Evolutionary conservation across 768 basidiomycete genomes (phyloP).

Genomic region (Lactifluus echinatus): DNA sequence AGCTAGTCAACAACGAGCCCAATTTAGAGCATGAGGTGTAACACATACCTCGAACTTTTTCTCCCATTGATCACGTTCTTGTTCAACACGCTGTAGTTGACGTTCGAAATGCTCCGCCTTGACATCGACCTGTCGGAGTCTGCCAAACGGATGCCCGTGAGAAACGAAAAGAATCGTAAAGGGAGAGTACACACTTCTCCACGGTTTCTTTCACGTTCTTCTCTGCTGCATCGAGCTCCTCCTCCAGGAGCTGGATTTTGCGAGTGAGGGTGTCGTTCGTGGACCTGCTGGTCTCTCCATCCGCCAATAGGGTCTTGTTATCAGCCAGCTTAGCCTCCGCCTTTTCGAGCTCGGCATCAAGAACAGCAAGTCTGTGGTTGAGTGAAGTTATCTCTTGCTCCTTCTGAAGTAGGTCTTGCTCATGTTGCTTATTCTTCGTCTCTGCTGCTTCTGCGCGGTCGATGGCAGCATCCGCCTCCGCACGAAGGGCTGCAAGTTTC

Average conservation of each 20-base stretch:
- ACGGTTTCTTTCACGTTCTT: conserved; percentile 94
- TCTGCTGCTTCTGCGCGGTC: conserved; percentile 85
- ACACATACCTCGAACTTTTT: conserved; percentile 81
- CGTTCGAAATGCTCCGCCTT: conserved; percentile 99
- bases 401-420: conserved; percentile 65
- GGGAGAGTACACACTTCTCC: conserved; percentile 69
- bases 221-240: conserved; percentile 92
- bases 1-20: conserved; percentile 9
- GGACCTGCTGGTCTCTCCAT: conserved; percentile 60
- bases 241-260: conserved; percentile 88
- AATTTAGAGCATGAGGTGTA: not conserved
- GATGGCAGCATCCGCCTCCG: conserved; percentile 76
- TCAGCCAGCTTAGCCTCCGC: conserved; percentile 57
- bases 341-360: conserved; percentile 64
- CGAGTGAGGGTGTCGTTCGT: conserved; percentile 65
- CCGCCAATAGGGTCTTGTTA: conserved; percentile 54
- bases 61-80: conserved; percentile 91
- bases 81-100: conserved; percentile 75
- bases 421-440: conserved; percentile 65
- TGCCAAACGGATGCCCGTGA: conserved; percentile 27
- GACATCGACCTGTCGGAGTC: conserved; percentile 92
- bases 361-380: conserved; percentile 52
- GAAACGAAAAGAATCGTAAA: not conserved
- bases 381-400: conserved; percentile 86
- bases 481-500: conserved; percentile 72